Evolutionary conservation across 2,329 filamentous ascomycete species (phyloP), one percentile per base, ranked within the genome.

Genomic region (Ceratocystis smalleyi): DNA sequence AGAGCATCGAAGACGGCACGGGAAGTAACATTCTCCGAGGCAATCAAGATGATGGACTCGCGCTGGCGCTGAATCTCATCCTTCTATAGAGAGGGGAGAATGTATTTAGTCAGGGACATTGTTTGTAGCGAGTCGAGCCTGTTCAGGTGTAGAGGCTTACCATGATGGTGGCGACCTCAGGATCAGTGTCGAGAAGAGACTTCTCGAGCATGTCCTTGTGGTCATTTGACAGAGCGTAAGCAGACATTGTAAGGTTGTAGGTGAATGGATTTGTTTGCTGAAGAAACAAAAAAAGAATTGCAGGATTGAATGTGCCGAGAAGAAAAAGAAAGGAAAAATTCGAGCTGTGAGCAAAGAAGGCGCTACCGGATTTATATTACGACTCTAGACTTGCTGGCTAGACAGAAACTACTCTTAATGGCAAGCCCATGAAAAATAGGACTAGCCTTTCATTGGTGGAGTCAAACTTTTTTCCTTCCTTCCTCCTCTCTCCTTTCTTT

Each of bases 21-120:
- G 68, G 94, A 99, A 66, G 94, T 99, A 78, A 99, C 91, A 82
- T 99, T 99, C 81, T 99, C 94, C 65, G 94, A 97, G 73, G 94
- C 92, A 72, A 99, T 99, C 75, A 99, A 86, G 74, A 97, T 89
- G 77, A 99, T 95, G 71, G 91, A 97, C 82, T 99, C 91, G 76
- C 90, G 87, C 81, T 99, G 94, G 74, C 94, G 90, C 83, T 96
- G 85, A 73, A 96, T 88, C 79, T 97, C 92, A 72, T 88, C 85
- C 81, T 89, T 88, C 88, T 94, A 70, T 67, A 69, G 59, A 40
- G 65, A 65, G 66, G 64, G 30, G 61, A 40, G 54, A 15, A 32
- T 49, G 12, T 35, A 27, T 59, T 65, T 65, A 65, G 63, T 54
- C 63, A 68, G 45, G 40, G 64, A 67, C 73, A 76, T 69, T 77